A percentile compares a stretch with the other conserved stretches of the same genome.
Evolutionary conservation across 805 yeast species (phyloP).

Genomic region (Nakazawaea ernobii): DNA sequence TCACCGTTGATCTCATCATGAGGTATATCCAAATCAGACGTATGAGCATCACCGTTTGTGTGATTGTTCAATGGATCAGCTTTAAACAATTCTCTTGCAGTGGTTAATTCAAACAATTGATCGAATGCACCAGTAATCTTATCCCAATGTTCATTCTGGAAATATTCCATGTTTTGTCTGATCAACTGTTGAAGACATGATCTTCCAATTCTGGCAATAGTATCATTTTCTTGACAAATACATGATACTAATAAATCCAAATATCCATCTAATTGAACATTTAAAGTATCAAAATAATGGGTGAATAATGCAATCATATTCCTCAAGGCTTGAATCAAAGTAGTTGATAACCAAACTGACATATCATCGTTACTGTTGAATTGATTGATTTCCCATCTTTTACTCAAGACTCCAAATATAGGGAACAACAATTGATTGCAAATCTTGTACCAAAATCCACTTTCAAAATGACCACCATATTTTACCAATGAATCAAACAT

Average conservation of each 20-base stretch:
- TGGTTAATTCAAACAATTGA: slow-evolving; percentile 70
- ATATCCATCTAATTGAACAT: slow-evolving; percentile 71
- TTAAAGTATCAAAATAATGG: slow-evolving; percentile 73
- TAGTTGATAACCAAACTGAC: slow-evolving; percentile 95
- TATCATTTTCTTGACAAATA: slow-evolving; percentile 94
- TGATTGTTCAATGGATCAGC: slow-evolving; percentile 39
- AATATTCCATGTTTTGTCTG: slow-evolving; percentile 64
- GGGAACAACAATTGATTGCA: slow-evolving; percentile 83
- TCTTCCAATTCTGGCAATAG: slow-evolving; percentile 92
- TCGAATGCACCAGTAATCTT: slow-evolving; percentile 60
- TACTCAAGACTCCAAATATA: slow-evolving; percentile 73
- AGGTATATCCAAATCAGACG: slow-evolving; percentile 27
- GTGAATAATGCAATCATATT: slow-evolving; percentile 80
- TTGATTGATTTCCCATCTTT: slow-evolving; percentile 67
- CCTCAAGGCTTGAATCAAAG: slow-evolving; percentile 90
- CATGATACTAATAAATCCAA: slow-evolving; percentile 76
- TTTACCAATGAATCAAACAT: slow-evolving; percentile 77
- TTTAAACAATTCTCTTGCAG: slow-evolving; percentile 78
- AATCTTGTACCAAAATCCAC: slow-evolving; percentile 75
- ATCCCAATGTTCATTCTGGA: slow-evolving; percentile 68
- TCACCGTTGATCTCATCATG: slow-evolving; percentile 26
- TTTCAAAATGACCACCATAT: slow-evolving; percentile 72
- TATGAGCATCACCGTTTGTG: slow-evolving; percentile 13
- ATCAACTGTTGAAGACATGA: slow-evolving; percentile 79
- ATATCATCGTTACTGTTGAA: slow-evolving; percentile 73